Evolutionary conservation across 164 flowering plant genomes (phyloP).

Genomic region (Umbilicus rupestris): DNA sequence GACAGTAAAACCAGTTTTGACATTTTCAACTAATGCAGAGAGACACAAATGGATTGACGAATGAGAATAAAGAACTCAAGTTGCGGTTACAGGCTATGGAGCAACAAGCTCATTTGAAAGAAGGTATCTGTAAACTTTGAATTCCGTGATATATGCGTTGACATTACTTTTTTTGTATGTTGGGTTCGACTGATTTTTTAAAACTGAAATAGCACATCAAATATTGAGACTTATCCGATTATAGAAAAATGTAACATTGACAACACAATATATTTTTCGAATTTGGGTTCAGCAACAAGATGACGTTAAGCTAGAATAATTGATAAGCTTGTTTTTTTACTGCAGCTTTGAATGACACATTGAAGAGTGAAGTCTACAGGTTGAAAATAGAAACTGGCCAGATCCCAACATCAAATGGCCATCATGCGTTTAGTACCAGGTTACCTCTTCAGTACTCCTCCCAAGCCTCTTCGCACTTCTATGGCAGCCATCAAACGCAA

Average conservation of each 20-base stretch:
- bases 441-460: constrained; percentile 34
- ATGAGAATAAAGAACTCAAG: constrained; percentile 90
- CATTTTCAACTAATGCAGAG: constrained; percentile 48
- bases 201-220: not conserved
- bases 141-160: not conserved
- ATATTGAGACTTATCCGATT: not conserved
- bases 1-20: not conserved
- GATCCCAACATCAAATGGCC: constrained; percentile 36
- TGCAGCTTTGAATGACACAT: constrained; percentile 70
- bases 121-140: constrained; percentile 41
- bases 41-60: constrained; percentile 65
- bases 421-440: constrained; percentile 37
- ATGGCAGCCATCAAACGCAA: constrained; percentile 28
- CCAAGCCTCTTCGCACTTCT: constrained; percentile 25
- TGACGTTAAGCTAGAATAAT: not conserved
- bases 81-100: constrained; percentile 84
- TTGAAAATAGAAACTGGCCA: constrained; percentile 69
- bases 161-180: not conserved
- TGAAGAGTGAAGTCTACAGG: constrained; percentile 72
- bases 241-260: not conserved
- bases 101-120: constrained; percentile 93
- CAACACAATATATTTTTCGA: too few species aligned
- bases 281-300: not conserved
- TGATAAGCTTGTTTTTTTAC: constrained; percentile 1
- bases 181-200: not conserved